Evolutionary conservation across 192 early-diverging fungal genomes (phyloP), one percentile per base, ranked within the genome.

Genomic region (Entomortierella chlamydospora): DNA sequence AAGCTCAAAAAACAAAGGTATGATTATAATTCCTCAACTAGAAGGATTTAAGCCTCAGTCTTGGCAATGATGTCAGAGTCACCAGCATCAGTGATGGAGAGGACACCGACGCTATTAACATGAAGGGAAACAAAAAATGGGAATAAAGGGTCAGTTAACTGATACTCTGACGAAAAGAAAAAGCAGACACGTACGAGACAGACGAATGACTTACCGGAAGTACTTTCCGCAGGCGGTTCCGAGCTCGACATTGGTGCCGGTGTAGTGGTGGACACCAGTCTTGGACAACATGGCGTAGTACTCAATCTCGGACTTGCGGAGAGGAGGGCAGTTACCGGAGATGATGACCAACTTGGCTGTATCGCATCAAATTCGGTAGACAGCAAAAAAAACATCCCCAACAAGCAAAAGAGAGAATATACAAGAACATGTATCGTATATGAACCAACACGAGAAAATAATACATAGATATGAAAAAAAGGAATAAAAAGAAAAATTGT

Each of bases 211-310:
- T 78, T 78, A 78, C 74, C 97, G 95, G 96, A 95, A 99, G 91
- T 96, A 96, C 91, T 97, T 98, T 92, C 98, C 96, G 89, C 98
- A 99, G 78, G 98, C 98, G 80, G 97, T 99, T 83, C 98, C 98
- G 76, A 99, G 93, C 79, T 96, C 96, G 81, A 97, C 95, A 94
- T 99, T 99, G 95, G 93, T 97, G 83, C 97, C 97, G 83, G 87
- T 86, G 93, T 96, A 97, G 97, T 99, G 98, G 93, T 99, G 98
- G 82, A 99, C 98, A 90, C 91, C 91, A 83, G 98, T 98, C 93
- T 99, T 99, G 90, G 96, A 95, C 72, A 99, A 91, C 98, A 99
- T 99, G 85, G 98, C 98, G 91, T 99, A 99, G 95, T 99, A 99
- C 90, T 99, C 97, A 81, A 99, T 93, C 92, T 99, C 98, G 64